A percentile compares a stretch with the other conserved stretches of the same genome.
phyloP scores from a whole-genome alignment of 2,329 filamentous ascomycete genomes.

The Penicillium nordicum region DNA sequence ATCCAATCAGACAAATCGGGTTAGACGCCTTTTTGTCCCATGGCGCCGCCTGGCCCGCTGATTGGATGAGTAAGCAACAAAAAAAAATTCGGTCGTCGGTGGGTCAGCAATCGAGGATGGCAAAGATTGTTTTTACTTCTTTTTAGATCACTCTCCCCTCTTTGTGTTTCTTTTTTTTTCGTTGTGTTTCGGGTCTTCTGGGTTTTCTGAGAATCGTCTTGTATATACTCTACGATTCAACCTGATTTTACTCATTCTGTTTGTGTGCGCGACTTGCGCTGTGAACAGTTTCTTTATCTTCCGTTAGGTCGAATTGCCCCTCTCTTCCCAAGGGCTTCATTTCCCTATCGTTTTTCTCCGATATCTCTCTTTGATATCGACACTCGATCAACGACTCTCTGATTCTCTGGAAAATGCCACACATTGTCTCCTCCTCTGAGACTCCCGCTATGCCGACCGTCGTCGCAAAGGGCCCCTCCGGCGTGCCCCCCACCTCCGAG shows the following conservation, averaged over 20 bases:
- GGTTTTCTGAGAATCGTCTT: conserved; percentile 6
- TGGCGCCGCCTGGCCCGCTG: conserved; percentile 4
- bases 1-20: not conserved
- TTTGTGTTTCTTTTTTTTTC: conserved; percentile 7
- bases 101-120: conserved; percentile 8
- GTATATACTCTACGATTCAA: conserved; percentile 5
- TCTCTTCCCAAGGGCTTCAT: conserved; percentile 2
- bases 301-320: conserved; percentile 8
- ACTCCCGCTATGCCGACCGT: conserved; percentile 44
- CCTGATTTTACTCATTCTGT: not conserved
- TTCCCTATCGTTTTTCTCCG: conserved; percentile 1
- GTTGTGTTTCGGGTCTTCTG: conserved; percentile 3
- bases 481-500: conserved; percentile 58
- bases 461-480: conserved; percentile 47
- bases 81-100: conserved; percentile 5
- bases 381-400: conserved; percentile 6
- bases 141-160: conserved; percentile 11
- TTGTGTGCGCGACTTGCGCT: conserved; percentile 7
- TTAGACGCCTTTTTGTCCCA: not conserved
- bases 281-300: not conserved
- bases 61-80: conserved; percentile 11
- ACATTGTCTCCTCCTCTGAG: conserved; percentile 39
- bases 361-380: conserved; percentile 13
- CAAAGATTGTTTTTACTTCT: conserved; percentile 1
- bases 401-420: conserved; percentile 44